These are phyloP conservation scores for Aspergillus indologenus DNA, from an alignment of 495 filamentous ascomycete species.

Conservation along the genomic window DNA sequence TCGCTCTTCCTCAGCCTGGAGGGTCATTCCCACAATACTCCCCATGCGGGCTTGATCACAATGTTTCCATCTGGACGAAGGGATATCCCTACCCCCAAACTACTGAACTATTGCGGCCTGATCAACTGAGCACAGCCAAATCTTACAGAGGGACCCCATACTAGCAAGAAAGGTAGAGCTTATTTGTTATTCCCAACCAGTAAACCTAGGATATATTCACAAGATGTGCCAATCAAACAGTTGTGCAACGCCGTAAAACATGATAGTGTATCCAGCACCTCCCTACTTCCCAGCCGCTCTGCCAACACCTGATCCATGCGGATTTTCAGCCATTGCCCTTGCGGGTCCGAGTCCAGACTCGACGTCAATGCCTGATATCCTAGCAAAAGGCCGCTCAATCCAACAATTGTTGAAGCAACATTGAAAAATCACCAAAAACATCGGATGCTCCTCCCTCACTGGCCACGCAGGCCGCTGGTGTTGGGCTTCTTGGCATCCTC, in stretches of 20 bases:
- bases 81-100: neutral
- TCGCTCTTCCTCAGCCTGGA: neutral
- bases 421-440: conserved; percentile 3
- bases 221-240: conserved; percentile 2
- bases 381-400: neutral
- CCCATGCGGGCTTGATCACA: neutral
- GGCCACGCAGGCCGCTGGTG: neutral
- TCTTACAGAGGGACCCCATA: neutral
- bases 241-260: conserved; percentile 1
- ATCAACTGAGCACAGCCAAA: neutral
- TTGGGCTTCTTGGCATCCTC: conserved; percentile 21
- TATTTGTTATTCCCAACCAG: neutral
- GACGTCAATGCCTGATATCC: neutral
- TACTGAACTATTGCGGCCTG: neutral
- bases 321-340: neutral
- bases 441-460: neutral
- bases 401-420: conserved; percentile 1
- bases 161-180: neutral
- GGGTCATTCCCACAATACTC: neutral
- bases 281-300: conserved; percentile 5
- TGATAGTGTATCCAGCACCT: conserved; percentile 13
- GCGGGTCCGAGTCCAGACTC: conserved; percentile 1
- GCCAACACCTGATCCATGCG: conserved; percentile 11
- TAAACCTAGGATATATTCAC: neutral
- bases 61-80: neutral